A percentile compares a stretch with the other conserved stretches of the same genome.
These are phyloP conservation scores for Gracilaria domingensis DNA, from an alignment of 23 red algal species.

Conservation along the genomic window DNA sequence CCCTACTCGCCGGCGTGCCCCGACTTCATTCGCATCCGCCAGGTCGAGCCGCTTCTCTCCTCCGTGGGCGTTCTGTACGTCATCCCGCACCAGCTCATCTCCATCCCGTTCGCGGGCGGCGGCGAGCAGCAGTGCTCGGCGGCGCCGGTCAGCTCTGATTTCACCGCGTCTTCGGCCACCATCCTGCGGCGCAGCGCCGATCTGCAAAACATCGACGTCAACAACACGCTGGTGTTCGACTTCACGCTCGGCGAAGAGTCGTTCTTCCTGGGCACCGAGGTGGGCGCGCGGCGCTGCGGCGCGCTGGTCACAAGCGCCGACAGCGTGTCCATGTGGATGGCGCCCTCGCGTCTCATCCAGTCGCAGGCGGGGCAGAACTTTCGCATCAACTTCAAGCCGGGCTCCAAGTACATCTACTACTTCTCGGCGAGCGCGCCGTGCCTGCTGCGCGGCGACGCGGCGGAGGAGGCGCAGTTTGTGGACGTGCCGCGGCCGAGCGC, in stretches of 20 bases:
- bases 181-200: conserved; percentile 20
- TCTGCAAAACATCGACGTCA: neutral
- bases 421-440: conserved; percentile 16
- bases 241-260: neutral
- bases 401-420: conserved; percentile 44
- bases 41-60: conserved; percentile 21
- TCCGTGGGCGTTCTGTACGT: neutral
- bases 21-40: conserved; percentile 4
- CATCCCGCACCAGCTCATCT: conserved; percentile 39
- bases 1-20: conserved; percentile 23
- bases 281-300: conserved; percentile 20
- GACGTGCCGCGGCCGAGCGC: neutral
- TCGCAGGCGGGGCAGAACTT: neutral
- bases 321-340: conserved; percentile 57
- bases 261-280: conserved; percentile 36
- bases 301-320: too few species aligned
- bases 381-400: conserved; percentile 14
- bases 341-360: neutral
- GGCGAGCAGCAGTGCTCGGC: conserved; percentile 17
- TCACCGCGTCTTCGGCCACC: conserved; percentile 23
- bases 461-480: conserved; percentile 3
- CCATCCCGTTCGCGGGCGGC: conserved; percentile 26
- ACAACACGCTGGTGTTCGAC: neutral
- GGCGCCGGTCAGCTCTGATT: neutral
- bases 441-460: conserved; percentile 7